Base-by-base conservation (phyloP, 2,329 filamentous ascomycete genomes). In the Verruconis gallopava region DNA sequence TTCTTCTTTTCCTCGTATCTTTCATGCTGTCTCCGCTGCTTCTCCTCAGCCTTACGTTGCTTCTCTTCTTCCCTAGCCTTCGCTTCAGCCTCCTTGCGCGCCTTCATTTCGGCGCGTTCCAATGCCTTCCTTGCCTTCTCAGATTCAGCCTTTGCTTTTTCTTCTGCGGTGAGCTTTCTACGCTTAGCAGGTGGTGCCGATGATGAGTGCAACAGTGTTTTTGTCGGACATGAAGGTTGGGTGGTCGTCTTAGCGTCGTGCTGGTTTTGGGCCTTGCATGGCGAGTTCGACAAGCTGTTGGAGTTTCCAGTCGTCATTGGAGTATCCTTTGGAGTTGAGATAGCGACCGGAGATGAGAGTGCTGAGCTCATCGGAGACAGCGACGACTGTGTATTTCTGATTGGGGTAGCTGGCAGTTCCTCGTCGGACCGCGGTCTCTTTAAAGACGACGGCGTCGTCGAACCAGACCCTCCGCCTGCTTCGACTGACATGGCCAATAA, bases 101-200 rank as follows among this genome's bases (percentile, higher is more conserved):
- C 52, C 13, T 52, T 52, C 38, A 56, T 58, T 46, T 54, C n/a
- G n/a, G 18, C 37, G 4, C 20, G 32, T 18, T 34, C 25, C 5
- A 20, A 14, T 14, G 30, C 43, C 5, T 56, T 51, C 45, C 55
- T 57, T 4, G 48, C 51, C 38, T 58, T 51, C 22, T 59, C 53
- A 9, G 42, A 38, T 17, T 44, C 14, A 17, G 19, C 17, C 22
- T 44, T 21, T 19, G 64, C 57, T 44, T 65, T 65, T 48, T 69
- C 66, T 39, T 61, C 48, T 22, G 53, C 47, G 1, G 64, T 67
- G 35, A 67, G 48, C 44, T 62, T 66, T 41, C 62, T 52, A 30
- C 60, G 50, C 51, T 69, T 69, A 12, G 58, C 53, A 19, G 65
- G 56, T 30, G 56, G 53, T 20, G 46, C 36, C n/a, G 22, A 42